Percentiles rank a stretch among this genome's conserved stretches.
phyloP scores from a whole-genome alignment of 371 early-diverging fungal genomes.

The Nematocida sp. region DNA sequence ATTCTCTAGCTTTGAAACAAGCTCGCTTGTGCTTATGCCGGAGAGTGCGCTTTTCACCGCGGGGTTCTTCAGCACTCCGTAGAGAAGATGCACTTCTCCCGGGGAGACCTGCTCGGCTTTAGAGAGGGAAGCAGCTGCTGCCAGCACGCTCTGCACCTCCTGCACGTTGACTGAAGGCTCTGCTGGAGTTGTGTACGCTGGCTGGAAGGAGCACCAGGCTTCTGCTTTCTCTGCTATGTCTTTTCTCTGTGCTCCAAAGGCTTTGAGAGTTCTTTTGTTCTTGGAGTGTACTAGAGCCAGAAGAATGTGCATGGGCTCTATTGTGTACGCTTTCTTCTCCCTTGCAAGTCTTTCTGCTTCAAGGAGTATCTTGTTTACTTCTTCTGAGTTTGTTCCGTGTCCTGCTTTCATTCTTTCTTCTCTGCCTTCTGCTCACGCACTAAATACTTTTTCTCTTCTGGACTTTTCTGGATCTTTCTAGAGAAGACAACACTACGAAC shows the following conservation, averaged over 20 bases:
- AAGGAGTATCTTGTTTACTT: constrained; percentile 5
- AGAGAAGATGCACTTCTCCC: constrained; percentile 22
- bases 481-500: constrained; percentile 3
- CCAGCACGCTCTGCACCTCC: not conserved
- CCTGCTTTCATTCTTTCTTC: constrained; percentile 10
- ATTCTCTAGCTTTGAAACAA: constrained; percentile 7
- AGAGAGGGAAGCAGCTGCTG: not conserved
- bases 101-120: constrained; percentile 1
- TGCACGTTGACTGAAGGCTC: constrained; percentile 2
- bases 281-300: constrained; percentile 4
- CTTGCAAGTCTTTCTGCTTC: constrained; percentile 22
- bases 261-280: constrained; percentile 1
- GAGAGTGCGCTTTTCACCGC: not conserved
- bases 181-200: not conserved
- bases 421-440: not conserved
- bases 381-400: constrained; percentile 46
- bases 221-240: constrained; percentile 14
- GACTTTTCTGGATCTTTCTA: constrained; percentile 20
- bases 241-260: not conserved
- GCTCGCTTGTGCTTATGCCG: not conserved
- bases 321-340: constrained; percentile 23
- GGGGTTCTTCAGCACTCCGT: constrained; percentile 12
- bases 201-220: constrained; percentile 13
- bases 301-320: constrained; percentile 28
- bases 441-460: not conserved